Conservation (phyloP, 2,329 filamentous ascomycete species). For the Colletotrichum endophyticum region DNA sequence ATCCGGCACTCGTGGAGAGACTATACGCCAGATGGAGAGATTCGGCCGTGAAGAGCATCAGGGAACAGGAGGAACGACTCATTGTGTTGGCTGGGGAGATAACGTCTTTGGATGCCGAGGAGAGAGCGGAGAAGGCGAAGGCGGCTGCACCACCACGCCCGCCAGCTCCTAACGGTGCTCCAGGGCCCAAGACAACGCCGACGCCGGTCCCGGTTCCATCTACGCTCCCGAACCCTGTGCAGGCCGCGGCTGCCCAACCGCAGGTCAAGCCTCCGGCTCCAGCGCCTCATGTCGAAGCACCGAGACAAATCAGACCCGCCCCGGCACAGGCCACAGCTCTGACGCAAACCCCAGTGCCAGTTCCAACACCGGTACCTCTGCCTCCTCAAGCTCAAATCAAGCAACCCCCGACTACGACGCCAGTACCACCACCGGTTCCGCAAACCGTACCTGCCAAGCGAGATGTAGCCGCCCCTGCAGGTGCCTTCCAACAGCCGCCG, state of each 20-base stretch:
- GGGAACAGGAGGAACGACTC: slow-evolving; percentile 74
- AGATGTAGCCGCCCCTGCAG: slow-evolving; percentile 2
- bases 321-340: slow-evolving; percentile 29
- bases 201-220: slow-evolving; percentile 7
- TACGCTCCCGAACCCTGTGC: background rate
- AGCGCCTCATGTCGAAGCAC: background rate
- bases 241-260: background rate
- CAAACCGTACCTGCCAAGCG: background rate
- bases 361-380: slow-evolving; percentile 8
- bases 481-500: slow-evolving; percentile 9
- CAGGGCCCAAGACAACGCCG: background rate
- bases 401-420: background rate
- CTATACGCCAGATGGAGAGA: slow-evolving; percentile 79
- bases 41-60: slow-evolving; percentile 71
- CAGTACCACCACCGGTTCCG: background rate
- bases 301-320: slow-evolving; percentile 16
- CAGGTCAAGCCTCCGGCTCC: slow-evolving; percentile 2
- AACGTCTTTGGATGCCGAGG: slow-evolving; percentile 63
- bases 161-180: background rate
- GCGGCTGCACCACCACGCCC: background rate
- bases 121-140: slow-evolving; percentile 24
- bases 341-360: slow-evolving; percentile 19
- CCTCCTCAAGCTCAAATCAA: slow-evolving; percentile 7
- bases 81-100: slow-evolving; percentile 71
- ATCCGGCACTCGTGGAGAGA: slow-evolving; percentile 73